Base-by-base conservation (phyloP, 495 filamentous ascomycete genomes). In the Hapsidospora chrysogenum region DNA sequence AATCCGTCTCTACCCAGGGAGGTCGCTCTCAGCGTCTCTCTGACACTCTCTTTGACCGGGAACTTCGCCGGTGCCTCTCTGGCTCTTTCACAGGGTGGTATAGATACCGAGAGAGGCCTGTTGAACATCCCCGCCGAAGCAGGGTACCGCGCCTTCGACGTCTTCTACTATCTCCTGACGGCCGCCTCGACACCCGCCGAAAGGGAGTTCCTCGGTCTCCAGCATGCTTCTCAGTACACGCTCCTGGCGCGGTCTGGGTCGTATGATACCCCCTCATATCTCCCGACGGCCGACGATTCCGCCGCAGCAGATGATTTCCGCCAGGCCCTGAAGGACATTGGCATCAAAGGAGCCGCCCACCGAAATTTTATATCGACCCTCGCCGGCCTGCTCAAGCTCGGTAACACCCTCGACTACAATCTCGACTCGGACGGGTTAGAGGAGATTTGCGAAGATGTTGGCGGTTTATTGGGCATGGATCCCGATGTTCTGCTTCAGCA, bases 101-200 rank as follows among this genome's bases (percentile, higher is more conserved):
- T 96, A 40, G 82, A 96, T 52, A 85, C 85, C 6, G 53, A 63
- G 9, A 73, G 74, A 39, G 89, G 89, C 16, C 63, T 97, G 16
- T 64, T 96, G 18, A 73, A 84, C 25, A 70, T 96, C 17, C 82
- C 89, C 0, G 52, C 72, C 0, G 74, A 92, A 49, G 39, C 72
- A 5, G 89, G 92, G 15, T 85, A 80, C 49, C 76, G 89, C 38
- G 89, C 87, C n/a, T 97, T 96, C 46, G 86, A 97, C 49, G 92
- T 86, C 18, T 97, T 96, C 53, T 97, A 97, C 58, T 96, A 95
- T 44, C 72, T 97, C 2, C 64, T 94, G 16, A 92, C 86, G 1
- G 82, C 80, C 18, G 77, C 83, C 10, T 92, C 89, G 0, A 92
- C 85, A 2, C 79, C 78, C 1, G 84, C 85, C 1, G 89, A 97